Conservation (phyloP, 306 rosid genomes). For the Comarum palustre region DNA sequence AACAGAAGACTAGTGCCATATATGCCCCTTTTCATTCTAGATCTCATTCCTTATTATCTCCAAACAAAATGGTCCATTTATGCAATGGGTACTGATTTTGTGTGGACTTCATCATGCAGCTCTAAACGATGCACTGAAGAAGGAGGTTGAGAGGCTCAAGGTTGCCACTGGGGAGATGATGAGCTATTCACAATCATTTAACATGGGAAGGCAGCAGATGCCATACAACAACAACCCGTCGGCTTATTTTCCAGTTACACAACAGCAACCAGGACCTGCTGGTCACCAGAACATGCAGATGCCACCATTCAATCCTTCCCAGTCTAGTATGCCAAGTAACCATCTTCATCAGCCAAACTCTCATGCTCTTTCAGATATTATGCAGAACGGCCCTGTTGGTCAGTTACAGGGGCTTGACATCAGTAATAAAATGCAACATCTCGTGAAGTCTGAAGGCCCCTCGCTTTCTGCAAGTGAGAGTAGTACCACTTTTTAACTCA, state of each 20-base stretch:
- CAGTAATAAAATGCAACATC: conserved; percentile 53
- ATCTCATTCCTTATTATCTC: background rate
- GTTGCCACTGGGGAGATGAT: conserved; percentile 84
- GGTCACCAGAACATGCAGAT: conserved; percentile 62
- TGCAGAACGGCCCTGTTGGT: conserved; percentile 77
- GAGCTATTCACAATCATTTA: conserved; percentile 67
- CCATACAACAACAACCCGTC: conserved; percentile 53
- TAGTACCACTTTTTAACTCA: conserved; percentile 67
- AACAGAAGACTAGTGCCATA: conserved; percentile 10
- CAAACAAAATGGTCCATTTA: conserved; percentile 3
- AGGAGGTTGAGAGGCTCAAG: conserved; percentile 96
- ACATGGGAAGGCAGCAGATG: conserved; percentile 81
- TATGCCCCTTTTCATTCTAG: background rate
- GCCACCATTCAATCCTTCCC: conserved; percentile 55
- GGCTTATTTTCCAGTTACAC: conserved; percentile 59
- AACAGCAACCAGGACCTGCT: conserved; percentile 47
- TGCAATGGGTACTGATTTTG: background rate
- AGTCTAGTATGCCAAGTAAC: conserved; percentile 43
- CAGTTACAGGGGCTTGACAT: conserved; percentile 94
- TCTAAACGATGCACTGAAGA: conserved; percentile 83
- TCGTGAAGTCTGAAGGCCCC: conserved; percentile 75
- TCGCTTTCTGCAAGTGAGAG: conserved; percentile 92
- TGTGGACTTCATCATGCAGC: conserved; percentile 44
- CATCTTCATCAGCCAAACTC: conserved; percentile 63
- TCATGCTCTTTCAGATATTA: conserved; percentile 59